Conservation (phyloP, 768 basidiomycete genomes). For the Tylopilus cervinicoccineus region DNA sequence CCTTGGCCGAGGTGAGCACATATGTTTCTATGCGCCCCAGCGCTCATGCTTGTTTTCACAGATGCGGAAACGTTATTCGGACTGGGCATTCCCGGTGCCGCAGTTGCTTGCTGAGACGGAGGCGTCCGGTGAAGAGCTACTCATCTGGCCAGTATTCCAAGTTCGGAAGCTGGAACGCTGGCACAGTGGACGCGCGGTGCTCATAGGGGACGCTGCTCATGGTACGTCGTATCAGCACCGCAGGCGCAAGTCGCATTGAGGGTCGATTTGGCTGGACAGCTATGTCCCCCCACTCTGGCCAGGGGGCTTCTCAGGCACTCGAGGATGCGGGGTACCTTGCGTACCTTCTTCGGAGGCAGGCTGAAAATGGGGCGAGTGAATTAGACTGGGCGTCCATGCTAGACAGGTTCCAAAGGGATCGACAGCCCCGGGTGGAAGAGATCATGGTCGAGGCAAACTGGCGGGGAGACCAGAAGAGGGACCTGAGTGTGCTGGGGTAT, state of each 20-base stretch:
- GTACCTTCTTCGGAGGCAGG: conserved; percentile 21
- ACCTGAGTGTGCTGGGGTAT: conserved; percentile 15
- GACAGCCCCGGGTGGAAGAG: conserved; percentile 22
- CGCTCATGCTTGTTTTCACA: background rate
- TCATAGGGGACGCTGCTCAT: conserved; percentile 33
- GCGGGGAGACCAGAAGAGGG: conserved; percentile 23
- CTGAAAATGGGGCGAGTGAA: background rate
- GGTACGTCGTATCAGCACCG: conserved; percentile 15
- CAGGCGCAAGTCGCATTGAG: background rate
- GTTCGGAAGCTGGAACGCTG: conserved; percentile 22
- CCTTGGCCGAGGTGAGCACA: conserved; percentile 14
- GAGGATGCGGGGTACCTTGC: conserved; percentile 31
- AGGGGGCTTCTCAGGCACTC: conserved; percentile 30
- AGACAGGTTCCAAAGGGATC: conserved; percentile 21
- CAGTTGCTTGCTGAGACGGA: conserved; percentile 23
- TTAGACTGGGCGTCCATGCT: conserved; percentile 17
- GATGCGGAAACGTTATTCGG: conserved; percentile 25
- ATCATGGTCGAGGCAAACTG: conserved; percentile 28
- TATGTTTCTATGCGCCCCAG: background rate
- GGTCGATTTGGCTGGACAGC: conserved; percentile 11
- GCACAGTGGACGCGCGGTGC: conserved; percentile 24
- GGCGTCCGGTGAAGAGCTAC: conserved; percentile 11
- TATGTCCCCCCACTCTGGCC: conserved; percentile 31
- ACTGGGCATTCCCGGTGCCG: conserved; percentile 27
- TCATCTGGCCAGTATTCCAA: conserved; percentile 29